A percentile compares a stretch with the other conserved stretches of the same genome.
These are phyloP conservation scores for Alloteropsis semialata DNA, from an alignment of 176 grass and related monocot species.

Conservation along the genomic window DNA sequence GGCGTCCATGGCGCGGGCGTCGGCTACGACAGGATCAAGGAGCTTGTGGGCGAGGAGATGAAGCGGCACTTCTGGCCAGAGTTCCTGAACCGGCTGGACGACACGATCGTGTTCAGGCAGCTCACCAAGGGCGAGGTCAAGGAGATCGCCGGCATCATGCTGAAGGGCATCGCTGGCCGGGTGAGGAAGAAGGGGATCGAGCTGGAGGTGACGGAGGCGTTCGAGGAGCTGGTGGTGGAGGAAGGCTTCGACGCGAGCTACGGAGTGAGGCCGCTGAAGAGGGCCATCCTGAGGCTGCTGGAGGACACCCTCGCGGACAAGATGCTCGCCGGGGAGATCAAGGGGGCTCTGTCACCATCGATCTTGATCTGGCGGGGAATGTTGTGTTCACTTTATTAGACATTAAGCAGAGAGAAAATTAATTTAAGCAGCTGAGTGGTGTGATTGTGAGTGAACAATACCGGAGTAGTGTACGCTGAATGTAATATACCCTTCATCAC, in stretches of 20 bases:
- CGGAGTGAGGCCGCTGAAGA: background rate
- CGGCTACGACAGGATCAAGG: background rate
- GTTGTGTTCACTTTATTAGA: background rate
- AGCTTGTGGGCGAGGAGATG: background rate
- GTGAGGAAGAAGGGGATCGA: background rate
- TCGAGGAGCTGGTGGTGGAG: background rate
- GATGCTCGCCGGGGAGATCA: background rate
- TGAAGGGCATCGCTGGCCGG: background rate
- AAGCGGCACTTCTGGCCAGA: background rate
- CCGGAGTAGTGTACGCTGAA: too few relatives aligned
- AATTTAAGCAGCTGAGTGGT: too few relatives aligned
- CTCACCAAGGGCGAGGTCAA: background rate
- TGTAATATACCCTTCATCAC: too few relatives aligned
- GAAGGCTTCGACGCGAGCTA: background rate
- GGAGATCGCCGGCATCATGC: background rate
- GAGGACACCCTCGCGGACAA: background rate
- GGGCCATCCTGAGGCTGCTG: background rate
- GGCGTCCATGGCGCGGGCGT: background rate
- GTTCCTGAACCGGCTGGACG: background rate
- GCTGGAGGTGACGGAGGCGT: background rate
- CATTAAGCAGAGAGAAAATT: background rate
- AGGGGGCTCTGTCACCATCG: background rate
- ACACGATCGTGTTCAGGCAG: background rate
- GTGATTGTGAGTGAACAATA: too few relatives aligned
- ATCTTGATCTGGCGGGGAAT: background rate